These are phyloP conservation scores for Corylus heterophylla DNA, from an alignment of 306 rosid species.

Conservation along the genomic window DNA sequence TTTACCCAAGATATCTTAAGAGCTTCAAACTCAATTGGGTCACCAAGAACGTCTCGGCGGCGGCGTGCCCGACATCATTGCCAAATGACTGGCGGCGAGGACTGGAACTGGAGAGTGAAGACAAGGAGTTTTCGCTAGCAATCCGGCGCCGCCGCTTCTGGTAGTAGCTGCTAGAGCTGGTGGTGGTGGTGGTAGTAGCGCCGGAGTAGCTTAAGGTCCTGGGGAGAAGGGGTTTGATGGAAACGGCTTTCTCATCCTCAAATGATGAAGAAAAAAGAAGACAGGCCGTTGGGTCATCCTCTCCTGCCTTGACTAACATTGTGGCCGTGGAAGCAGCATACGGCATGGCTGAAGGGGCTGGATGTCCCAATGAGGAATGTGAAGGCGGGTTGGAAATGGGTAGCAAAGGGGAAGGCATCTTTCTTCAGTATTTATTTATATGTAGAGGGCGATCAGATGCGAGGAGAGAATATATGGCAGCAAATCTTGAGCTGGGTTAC, in stretches of 20 bases:
- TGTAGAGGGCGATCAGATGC: not conserved
- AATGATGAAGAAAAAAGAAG: slow-evolving; percentile 45
- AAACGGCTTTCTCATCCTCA: slow-evolving; percentile 32
- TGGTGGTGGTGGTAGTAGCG: slow-evolving; percentile 1
- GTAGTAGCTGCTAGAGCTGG: slow-evolving; percentile 9
- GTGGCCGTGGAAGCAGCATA: slow-evolving; percentile 21
- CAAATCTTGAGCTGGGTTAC: not conserved
- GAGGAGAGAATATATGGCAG: not conserved
- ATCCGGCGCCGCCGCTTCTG: slow-evolving; percentile 70
- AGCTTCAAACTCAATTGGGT: slow-evolving; percentile 68
- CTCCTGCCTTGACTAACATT: slow-evolving; percentile 24
- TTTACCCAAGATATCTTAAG: slow-evolving; percentile 72
- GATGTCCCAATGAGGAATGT: slow-evolving; percentile 4
- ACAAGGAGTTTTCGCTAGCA: slow-evolving; percentile 55
- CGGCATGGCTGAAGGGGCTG: slow-evolving; percentile 15
- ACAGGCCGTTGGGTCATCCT: slow-evolving; percentile 44
- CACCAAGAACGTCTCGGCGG: slow-evolving; percentile 58
- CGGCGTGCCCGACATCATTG: slow-evolving; percentile 51
- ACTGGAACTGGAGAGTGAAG: slow-evolving; percentile 20
- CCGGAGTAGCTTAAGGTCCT: slow-evolving; percentile 50
- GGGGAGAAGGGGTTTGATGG: slow-evolving; percentile 48
- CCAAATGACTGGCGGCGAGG: slow-evolving; percentile 33
- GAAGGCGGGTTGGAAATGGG: slow-evolving; percentile 43
- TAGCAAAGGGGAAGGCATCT: slow-evolving; percentile 67
- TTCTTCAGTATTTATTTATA: not conserved